These are phyloP conservation scores for Rosa chinensis DNA, from an alignment of 306 rosid species.

Conservation along the genomic window DNA sequence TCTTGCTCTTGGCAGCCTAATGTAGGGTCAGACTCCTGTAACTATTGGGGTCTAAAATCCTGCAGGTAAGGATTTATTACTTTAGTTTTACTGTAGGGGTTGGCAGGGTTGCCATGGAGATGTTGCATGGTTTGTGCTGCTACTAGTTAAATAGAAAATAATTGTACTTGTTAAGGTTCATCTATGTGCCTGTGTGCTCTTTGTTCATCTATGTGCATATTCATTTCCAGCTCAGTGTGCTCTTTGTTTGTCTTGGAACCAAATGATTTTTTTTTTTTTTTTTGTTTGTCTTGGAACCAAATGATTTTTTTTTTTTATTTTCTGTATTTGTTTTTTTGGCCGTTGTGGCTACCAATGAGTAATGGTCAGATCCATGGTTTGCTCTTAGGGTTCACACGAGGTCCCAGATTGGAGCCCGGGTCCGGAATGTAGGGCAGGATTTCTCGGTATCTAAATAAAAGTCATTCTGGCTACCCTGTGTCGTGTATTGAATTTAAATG, in stretches of 20 bases:
- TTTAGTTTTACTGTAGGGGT: not conserved
- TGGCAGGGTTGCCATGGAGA: not conserved
- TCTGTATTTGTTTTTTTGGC: not conserved
- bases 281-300: not conserved
- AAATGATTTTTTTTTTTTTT: not conserved
- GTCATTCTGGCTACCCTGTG: not conserved
- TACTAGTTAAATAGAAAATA: not conserved
- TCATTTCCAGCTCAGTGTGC: not conserved
- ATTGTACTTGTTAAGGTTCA: not conserved
- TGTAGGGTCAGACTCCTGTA: slow-evolving; percentile 40
- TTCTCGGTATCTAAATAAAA: not conserved
- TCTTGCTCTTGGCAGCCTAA: slow-evolving; percentile 40
- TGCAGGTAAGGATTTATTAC: slow-evolving; percentile 47
- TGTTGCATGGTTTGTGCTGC: not conserved
- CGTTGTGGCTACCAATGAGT: not conserved
- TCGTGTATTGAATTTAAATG: not conserved
- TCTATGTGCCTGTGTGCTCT: not conserved
- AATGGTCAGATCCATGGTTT: not conserved
- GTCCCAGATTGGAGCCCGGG: not conserved
- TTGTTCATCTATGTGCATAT: not conserved
- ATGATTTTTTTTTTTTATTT: not conserved
- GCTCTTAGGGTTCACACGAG: not conserved
- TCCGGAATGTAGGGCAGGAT: not conserved
- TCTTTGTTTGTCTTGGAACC: not conserved
- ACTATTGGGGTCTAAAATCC: slow-evolving; percentile 37